Evolutionary conservation across 495 filamentous ascomycete genomes (phyloP).

Genomic region (Trichoderma asperelloides): DNA sequence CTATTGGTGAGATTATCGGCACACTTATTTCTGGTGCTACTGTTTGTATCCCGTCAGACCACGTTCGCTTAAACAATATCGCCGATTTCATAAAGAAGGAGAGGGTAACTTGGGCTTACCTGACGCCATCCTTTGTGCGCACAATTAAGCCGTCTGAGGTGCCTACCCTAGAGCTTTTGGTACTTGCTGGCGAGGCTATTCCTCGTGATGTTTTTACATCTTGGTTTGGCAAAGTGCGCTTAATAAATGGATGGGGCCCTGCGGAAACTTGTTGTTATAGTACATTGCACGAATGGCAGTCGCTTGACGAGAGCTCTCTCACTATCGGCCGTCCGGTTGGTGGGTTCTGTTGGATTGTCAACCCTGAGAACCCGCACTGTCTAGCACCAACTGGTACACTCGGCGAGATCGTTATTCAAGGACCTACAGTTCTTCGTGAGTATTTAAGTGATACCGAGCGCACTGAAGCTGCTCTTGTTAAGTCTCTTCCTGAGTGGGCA

Average conservation of each 20-base stretch:
- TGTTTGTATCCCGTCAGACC: conserved; percentile 32
- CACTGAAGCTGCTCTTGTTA: not conserved
- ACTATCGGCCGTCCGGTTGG: conserved; percentile 43
- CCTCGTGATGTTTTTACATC: not conserved
- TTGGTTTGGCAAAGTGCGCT: conserved; percentile 8
- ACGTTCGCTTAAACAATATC: conserved; percentile 21
- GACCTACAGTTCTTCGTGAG: conserved; percentile 29
- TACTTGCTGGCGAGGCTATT: conserved; percentile 28
- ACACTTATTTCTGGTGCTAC: conserved; percentile 42
- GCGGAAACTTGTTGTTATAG: conserved; percentile 31
- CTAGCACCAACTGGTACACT: conserved; percentile 39
- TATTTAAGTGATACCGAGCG: conserved; percentile 36
- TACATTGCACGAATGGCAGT: conserved; percentile 13
- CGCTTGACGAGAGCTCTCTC: conserved; percentile 15
- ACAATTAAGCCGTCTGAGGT: conserved; percentile 32
- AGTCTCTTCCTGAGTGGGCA: conserved; percentile 2
- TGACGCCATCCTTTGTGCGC: conserved; percentile 44
- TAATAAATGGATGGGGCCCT: conserved; percentile 33
- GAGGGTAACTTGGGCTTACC: conserved; percentile 20
- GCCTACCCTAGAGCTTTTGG: conserved; percentile 28
- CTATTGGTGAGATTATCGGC: conserved; percentile 47
- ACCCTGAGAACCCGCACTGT: conserved; percentile 37
- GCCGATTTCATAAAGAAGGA: conserved; percentile 19
- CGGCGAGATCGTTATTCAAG: conserved; percentile 39
- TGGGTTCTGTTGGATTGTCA: conserved; percentile 45